Conservation (phyloP, 352 stramenopile genomes). For the Phytophthora litchii region DNA sequence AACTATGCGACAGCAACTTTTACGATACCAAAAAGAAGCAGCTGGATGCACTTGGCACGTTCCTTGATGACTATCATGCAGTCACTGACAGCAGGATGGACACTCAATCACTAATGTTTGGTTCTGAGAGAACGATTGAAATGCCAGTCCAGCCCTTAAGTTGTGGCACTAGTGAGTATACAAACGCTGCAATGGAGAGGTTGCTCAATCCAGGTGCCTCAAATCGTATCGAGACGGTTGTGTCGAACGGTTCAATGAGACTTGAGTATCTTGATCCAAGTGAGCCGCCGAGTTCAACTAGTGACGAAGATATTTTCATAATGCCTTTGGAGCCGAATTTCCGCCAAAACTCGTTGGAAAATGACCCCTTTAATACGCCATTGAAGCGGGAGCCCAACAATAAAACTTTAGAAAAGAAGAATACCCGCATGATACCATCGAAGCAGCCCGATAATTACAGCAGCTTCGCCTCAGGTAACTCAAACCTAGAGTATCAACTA, state of each 20-base stretch:
- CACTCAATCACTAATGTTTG: constrained; percentile 32
- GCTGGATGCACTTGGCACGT: constrained; percentile 25
- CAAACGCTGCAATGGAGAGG: constrained; percentile 31
- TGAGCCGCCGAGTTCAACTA: constrained; percentile 34
- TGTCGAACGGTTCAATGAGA: constrained; percentile 47
- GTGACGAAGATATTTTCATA: constrained; percentile 17
- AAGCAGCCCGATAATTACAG: constrained; percentile 14
- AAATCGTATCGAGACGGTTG: constrained; percentile 25
- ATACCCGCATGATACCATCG: background rate
- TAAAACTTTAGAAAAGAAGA: background rate
- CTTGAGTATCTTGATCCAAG: constrained; percentile 44
- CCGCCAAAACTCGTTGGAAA: constrained; percentile 4
- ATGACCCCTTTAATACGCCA: constrained; percentile 3
- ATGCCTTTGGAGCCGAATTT: constrained; percentile 6
- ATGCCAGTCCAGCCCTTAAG: constrained; percentile 30
- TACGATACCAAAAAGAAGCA: constrained; percentile 19
- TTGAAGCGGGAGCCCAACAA: background rate
- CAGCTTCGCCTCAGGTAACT: constrained; percentile 8
- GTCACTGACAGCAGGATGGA: constrained; percentile 23
- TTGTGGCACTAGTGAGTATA: constrained; percentile 26
- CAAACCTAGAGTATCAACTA: constrained; percentile 16
- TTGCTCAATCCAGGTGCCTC: constrained; percentile 32
- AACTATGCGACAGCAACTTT: constrained; percentile 23
- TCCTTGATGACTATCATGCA: constrained; percentile 37
- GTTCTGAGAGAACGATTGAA: constrained; percentile 33